Evolutionary conservation across 768 basidiomycete genomes (phyloP).

Genomic region (Hericium rajendrae): DNA sequence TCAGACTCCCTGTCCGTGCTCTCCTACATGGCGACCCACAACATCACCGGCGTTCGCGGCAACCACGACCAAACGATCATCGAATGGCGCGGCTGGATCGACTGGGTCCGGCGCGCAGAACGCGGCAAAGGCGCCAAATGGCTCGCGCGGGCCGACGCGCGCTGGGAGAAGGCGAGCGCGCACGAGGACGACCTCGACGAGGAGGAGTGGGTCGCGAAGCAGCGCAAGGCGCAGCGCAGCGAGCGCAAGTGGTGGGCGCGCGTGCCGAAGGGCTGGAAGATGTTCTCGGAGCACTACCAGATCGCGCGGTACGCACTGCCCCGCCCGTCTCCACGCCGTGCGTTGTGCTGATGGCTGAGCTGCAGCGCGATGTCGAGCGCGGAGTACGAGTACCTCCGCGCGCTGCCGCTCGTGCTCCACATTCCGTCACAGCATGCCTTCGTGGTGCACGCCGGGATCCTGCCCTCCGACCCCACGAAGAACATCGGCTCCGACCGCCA

Average conservation of each 20-base stretch:
- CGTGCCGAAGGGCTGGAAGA: conserved; percentile 47
- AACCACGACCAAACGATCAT: conserved; percentile 91
- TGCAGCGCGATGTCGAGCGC: conserved; percentile 42
- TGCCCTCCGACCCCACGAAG: conserved; percentile 59
- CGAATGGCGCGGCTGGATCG: conserved; percentile 83
- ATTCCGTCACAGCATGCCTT: conserved; percentile 65
- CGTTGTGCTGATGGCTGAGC: not conserved
- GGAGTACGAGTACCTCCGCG: conserved; percentile 63
- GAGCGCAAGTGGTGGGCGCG: conserved; percentile 22
- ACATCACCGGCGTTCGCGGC: conserved; percentile 76
- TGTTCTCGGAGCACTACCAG: conserved; percentile 69
- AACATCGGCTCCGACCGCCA: conserved; percentile 43
- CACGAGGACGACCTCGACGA: conserved; percentile 26
- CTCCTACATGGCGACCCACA: conserved; percentile 49
- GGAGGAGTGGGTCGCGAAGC: conserved; percentile 27
- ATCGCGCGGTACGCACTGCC: conserved; percentile 44
- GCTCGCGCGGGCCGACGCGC: conserved; percentile 39
- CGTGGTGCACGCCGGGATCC: conserved; percentile 77
- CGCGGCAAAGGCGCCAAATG: conserved; percentile 37
- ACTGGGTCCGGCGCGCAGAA: conserved; percentile 53
- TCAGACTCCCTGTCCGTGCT: conserved; percentile 55
- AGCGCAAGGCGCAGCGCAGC: conserved; percentile 18
- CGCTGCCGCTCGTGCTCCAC: conserved; percentile 69
- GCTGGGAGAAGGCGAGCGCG: conserved; percentile 27
- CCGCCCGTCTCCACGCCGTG: too few relatives aligned